phyloP scores from a whole-genome alignment of 495 filamentous ascomycete genomes.

The Xylaria flabelliformis region DNA sequence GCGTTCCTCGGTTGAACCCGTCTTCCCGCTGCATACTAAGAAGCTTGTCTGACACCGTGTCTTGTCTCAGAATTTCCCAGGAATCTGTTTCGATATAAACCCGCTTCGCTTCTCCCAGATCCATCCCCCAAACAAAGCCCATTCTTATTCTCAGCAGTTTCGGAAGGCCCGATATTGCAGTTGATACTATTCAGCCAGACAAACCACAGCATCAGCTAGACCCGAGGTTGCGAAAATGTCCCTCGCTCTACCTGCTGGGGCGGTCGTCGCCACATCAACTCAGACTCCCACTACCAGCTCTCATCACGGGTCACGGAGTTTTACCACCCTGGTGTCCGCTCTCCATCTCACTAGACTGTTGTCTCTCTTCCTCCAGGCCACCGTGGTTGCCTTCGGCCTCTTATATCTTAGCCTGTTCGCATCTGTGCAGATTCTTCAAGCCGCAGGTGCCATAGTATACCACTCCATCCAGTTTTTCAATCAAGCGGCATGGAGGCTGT shows the following conservation, averaged over 20 bases:
- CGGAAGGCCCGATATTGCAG: not conserved
- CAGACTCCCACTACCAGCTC: not conserved
- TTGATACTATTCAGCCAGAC: not conserved
- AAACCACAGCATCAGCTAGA: not conserved
- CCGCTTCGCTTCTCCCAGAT: not conserved
- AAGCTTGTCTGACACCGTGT: slow-evolving; percentile 4
- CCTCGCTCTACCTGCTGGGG: slow-evolving; percentile 3
- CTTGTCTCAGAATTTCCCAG: not conserved
- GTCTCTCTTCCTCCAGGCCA: slow-evolving; percentile 37
- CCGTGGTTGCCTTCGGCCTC: slow-evolving; percentile 33
- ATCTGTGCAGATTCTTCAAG: slow-evolving; percentile 30
- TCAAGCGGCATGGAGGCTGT: slow-evolving; percentile 28
- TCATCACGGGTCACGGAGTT: not conserved
- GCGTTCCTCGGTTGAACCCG: not conserved
- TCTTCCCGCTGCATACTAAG: not conserved
- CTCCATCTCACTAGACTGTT: slow-evolving; percentile 32
- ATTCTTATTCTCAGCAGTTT: not conserved
- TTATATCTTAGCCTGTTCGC: slow-evolving; percentile 30
- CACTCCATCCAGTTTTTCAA: slow-evolving; percentile 12
- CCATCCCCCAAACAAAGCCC: not conserved
- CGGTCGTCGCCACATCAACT: slow-evolving; percentile 39
- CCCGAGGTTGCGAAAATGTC: not conserved
- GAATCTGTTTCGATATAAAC: slow-evolving; percentile 3
- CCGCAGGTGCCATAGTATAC: slow-evolving; percentile 25
- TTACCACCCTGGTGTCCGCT: not conserved